phyloP scores from a whole-genome alignment of 805 yeast genomes.

The Yamadazyma laniorum region DNA sequence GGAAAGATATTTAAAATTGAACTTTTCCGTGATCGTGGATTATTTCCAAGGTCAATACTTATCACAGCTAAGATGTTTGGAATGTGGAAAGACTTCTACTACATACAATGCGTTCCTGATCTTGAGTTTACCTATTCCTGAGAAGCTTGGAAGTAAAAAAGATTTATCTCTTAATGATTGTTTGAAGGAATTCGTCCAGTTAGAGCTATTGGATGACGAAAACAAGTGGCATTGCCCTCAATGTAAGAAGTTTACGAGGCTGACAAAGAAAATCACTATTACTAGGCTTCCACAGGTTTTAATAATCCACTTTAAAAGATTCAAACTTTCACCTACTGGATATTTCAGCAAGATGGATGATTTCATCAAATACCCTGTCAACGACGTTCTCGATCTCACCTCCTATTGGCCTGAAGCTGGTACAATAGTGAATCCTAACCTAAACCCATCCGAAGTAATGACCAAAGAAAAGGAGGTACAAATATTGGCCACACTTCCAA shows the following conservation, averaged over 20 bases:
- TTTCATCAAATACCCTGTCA: constrained; percentile 65
- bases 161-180: constrained; percentile 56
- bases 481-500: constrained; percentile 51
- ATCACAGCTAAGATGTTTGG: constrained; percentile 71
- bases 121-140: constrained; percentile 77
- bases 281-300: constrained; percentile 76
- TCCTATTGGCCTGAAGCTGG: constrained; percentile 67
- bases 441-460: constrained; percentile 18
- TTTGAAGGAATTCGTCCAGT: constrained; percentile 70
- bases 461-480: constrained; percentile 42
- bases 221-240: constrained; percentile 83
- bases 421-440: constrained; percentile 20
- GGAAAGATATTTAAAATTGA: constrained; percentile 80
- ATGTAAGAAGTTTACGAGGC: constrained; percentile 61
- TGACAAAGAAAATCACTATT: constrained; percentile 68
- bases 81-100: constrained; percentile 75
- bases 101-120: constrained; percentile 82
- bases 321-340: constrained; percentile 49
- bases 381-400: constrained; percentile 56
- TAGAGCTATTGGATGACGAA: constrained; percentile 71
- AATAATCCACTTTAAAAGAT: constrained; percentile 83
- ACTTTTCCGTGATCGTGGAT: constrained; percentile 77
- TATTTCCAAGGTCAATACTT: constrained; percentile 86
- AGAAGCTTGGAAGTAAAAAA: constrained; percentile 24
- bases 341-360: constrained; percentile 58